These are phyloP conservation scores for Takakia lepidozioides DNA, from an alignment of 225 moss, liverwort and hornwort species.

Conservation along the genomic window DNA sequence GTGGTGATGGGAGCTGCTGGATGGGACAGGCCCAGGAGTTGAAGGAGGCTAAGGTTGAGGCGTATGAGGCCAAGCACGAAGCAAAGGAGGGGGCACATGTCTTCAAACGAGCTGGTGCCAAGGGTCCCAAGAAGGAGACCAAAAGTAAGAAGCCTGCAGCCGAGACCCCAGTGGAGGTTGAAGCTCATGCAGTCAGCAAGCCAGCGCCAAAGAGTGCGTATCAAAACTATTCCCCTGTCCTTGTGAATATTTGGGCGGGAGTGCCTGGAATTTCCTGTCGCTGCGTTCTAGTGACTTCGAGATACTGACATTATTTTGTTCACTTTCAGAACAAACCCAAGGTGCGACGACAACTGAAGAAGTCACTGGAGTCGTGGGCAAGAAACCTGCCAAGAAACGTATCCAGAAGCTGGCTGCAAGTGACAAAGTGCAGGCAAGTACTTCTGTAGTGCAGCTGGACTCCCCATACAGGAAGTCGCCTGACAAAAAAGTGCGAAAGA, in stretches of 20 bases:
- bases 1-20: neutral
- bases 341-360: constrained; percentile 20
- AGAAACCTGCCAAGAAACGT: constrained; percentile 29
- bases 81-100: constrained; percentile 79
- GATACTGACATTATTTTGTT: neutral
- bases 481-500: constrained; percentile 31
- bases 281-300: neutral
- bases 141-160: constrained; percentile 45
- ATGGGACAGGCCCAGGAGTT: constrained; percentile 55
- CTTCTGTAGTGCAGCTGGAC: constrained; percentile 1
- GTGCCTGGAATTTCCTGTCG: too few species aligned
- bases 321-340: neutral
- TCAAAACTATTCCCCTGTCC: too few species aligned
- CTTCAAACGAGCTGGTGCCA: constrained; percentile 36
- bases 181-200: constrained; percentile 15
- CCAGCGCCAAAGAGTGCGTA: constrained; percentile 23
- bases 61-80: constrained; percentile 63
- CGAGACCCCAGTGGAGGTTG: constrained; percentile 10
- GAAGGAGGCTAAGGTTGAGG: constrained; percentile 80
- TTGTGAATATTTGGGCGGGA: too few species aligned
- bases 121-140: constrained; percentile 29
- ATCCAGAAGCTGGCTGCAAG: constrained; percentile 23
- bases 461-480: constrained; percentile 24
- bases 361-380: constrained; percentile 20
- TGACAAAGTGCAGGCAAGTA: constrained; percentile 7